Evolutionary conservation across 202 grass and related monocot species (phyloP), one percentile per base, ranked within the genome.

Genomic region (Bolboschoenoplectus hybrid): DNA sequence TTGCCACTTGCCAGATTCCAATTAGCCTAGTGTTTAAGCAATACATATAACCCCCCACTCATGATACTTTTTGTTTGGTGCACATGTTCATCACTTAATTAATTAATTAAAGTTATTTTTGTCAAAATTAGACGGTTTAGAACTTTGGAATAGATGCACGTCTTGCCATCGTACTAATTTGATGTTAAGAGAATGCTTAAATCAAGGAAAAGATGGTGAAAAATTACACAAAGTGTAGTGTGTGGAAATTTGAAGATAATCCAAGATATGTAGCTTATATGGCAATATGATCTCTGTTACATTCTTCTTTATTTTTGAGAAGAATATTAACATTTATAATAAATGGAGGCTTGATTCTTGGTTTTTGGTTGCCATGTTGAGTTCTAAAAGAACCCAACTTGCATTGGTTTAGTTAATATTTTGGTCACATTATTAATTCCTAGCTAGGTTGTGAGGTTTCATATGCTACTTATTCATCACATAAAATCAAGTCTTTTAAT

Each of bases 1-100:
- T 26, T 26, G 26, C 26, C 26, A 26, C 26, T 26, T 58, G 11
- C 14, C 51, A 79, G 74, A 79, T 79, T 79, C 74, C 41, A 79
- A 77, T 77, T 77, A 79, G 74, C 74, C 52, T 79, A 56, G 34
- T 36, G 74, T 58, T 78, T 79, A 58, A 58, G 74, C 74, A 79
- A 79, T 53, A 53, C 53, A 79, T 19, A 26, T 26, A 26, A 79
- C 58, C 14, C 74, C 73, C 19, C 72, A 53, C 12, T 39, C 50
- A 2, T 74, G n/a, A 10, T 74, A 20, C 67, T 71, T 56, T 16
- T 56, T 38, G 17, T 65, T 77, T 77, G 12, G 14, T 19, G 35
- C 52, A 38, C 46, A 56, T 78, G 74, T 41, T 58, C 6, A n/a
- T 57, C 9, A 40, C 57, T 17, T 58, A 40, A n/a, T 56, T 78